Base-by-base conservation (phyloP, 345 rosid genomes). In the Cardamine occulta region DNA sequence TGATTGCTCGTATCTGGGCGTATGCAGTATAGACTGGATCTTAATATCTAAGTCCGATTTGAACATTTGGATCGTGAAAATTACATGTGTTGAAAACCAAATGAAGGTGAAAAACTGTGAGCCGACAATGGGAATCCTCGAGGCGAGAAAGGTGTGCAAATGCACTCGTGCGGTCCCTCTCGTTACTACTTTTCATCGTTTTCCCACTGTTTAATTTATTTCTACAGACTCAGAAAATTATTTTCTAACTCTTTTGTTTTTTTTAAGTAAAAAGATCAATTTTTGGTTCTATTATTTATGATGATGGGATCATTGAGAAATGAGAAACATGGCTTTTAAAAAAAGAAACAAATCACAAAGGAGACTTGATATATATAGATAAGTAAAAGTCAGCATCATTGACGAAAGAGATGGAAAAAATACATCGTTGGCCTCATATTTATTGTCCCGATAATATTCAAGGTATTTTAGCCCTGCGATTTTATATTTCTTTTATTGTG, bases 141-240 rank as follows among this genome's bases (percentile, higher is more conserved):
- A 73, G 34, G 56, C 47, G 35, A 73, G 21, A 63, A 14, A 51
- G 47, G 9, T 49, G 55, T 51, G 68, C 79, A 37, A 7, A 60
- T 21, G 45, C 74, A 75, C 63, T 75, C 79, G 79, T 75, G 79
- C 79, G 63, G 74, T 68, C 74, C 74, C 74, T 75, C 63, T 75
- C 28, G 56, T 68, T 68, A 68, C 73, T 67, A 49, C 51, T 37
- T 39, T 67, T 59, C 68, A 68, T 75, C 45, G 37, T 59, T 35
- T 57, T 58, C 35, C 66, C 44, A 49, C 54, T 75, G 53, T 67
- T 66, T 31, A 18, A 58, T 66, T 59, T 56, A 26, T 17, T 23
- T 34, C 4, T 47, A 34, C 42, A 32, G 15, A 56, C 24, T 74
- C 39, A n/a, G 26, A 58, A 37, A 28, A 51, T 26, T 39, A 37